Evolutionary conservation across 1,284 basidiomycete species (phyloP).

Genomic region (Malassezia pachydermatis): DNA sequence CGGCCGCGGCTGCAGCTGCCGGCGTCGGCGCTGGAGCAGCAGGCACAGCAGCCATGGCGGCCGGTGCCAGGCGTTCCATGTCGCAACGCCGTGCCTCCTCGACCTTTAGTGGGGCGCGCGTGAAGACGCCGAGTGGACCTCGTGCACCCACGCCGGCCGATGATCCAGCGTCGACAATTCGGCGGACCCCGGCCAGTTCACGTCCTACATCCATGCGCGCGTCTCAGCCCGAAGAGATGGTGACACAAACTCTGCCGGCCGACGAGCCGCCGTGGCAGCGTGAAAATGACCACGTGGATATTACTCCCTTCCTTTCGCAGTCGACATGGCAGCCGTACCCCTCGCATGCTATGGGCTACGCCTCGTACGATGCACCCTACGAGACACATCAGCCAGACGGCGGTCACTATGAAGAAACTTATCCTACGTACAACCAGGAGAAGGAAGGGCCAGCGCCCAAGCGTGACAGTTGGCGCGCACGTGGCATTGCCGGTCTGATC

Average conservation of each 20-base stretch:
- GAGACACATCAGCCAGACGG: no score
- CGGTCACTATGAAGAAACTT: no score
- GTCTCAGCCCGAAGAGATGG: not conserved
- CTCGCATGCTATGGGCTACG: no score
- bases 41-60: not conserved
- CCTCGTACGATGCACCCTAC: no score
- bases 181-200: not conserved
- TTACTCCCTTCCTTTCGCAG: conserved; percentile 15
- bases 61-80: no score
- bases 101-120: not conserved
- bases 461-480: no score
- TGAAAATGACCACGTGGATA: conserved; percentile 4
- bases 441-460: no score
- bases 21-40: not conserved
- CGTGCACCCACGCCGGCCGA: not conserved
- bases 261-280: conserved; percentile 13
- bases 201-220: not conserved
- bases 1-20: not conserved
- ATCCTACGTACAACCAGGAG: no score
- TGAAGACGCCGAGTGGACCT: no score
- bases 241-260: not conserved
- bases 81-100: not conserved
- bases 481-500: no score
- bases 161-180: not conserved
- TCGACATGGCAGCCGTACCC: conserved; percentile 4